Evolutionary conservation across 1,284 basidiomycete genomes (phyloP).

Genomic region (Fomitopsis betulina): DNA sequence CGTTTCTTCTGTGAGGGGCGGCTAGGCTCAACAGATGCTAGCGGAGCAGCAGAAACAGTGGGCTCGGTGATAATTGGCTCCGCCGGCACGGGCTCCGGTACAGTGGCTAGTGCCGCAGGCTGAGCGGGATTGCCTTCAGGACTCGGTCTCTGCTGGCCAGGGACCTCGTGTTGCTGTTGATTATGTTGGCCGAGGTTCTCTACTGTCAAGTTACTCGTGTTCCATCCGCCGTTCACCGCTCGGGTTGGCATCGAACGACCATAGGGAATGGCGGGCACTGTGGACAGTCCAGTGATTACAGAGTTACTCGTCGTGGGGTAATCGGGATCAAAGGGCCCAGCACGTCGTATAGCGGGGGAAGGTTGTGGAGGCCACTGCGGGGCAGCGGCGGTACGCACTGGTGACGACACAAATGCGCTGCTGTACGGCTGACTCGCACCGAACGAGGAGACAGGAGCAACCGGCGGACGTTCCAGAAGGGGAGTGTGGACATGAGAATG

Average conservation of each 20-base stretch:
- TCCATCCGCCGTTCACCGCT: slow-evolving; percentile 41
- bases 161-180: slow-evolving; percentile 34
- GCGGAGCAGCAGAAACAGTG: slow-evolving; percentile 6
- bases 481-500: slow-evolving; percentile 18
- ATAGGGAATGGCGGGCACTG: slow-evolving; percentile 24
- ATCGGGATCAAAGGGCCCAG: slow-evolving; percentile 37
- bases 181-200: slow-evolving; percentile 58
- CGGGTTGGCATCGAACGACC: slow-evolving; percentile 28
- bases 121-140: neutral
- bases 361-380: slow-evolving; percentile 33
- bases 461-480: slow-evolving; percentile 20
- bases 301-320: slow-evolving; percentile 25
- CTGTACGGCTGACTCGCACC: slow-evolving; percentile 13
- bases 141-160: neutral
- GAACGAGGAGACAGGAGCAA: slow-evolving; percentile 8
- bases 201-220: slow-evolving; percentile 46
- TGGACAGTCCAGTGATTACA: slow-evolving; percentile 16
- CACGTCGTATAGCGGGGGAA: slow-evolving; percentile 31
- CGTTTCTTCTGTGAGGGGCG: slow-evolving; percentile 22
- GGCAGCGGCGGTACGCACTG: slow-evolving; percentile 13
- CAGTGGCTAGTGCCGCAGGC: slow-evolving; percentile 11
- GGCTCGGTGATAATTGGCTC: slow-evolving; percentile 6
- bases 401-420: slow-evolving; percentile 17
- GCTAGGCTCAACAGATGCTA: slow-evolving; percentile 4
- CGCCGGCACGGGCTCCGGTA: slow-evolving; percentile 12